Conservation (phyloP, 2,329 filamentous ascomycete species). For the Apiospora saccharicola region DNA sequence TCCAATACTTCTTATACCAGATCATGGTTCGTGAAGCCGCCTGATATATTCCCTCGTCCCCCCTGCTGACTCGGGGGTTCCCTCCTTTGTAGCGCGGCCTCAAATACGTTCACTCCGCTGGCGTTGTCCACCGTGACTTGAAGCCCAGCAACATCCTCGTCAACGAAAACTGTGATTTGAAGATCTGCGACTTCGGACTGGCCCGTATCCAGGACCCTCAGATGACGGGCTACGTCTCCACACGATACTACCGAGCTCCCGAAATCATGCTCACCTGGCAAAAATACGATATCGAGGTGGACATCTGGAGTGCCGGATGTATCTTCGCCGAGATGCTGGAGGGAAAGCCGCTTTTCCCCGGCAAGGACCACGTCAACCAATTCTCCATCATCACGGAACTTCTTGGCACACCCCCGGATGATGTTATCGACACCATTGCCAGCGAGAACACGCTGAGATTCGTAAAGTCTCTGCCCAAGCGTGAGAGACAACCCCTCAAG, state of each 20-base stretch:
- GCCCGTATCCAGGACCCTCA: conserved; percentile 98
- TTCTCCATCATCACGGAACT: conserved; percentile 99
- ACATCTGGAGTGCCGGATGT: conserved; percentile 99
- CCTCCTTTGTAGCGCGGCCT: conserved; percentile 78
- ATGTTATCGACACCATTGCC: conserved; percentile 98
- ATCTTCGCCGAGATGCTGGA: conserved; percentile 99
- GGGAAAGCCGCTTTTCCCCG: conserved; percentile 96
- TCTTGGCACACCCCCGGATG: conserved; percentile 93
- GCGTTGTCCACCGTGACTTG: conserved; percentile 95
- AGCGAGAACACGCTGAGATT: conserved; percentile 98
- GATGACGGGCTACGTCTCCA: conserved; percentile 99
- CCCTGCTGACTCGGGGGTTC: conserved; percentile 27
- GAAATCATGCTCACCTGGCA: conserved; percentile 99
- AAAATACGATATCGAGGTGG: conserved; percentile 98
- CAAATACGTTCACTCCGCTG: conserved; percentile 99
- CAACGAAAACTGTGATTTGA: conserved; percentile 99
- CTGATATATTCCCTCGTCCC: not conserved
- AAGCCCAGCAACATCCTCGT: conserved; percentile 99
- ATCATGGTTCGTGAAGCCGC: conserved; percentile 75
- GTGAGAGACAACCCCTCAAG: conserved; percentile 84
- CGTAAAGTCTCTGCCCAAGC: conserved; percentile 95
- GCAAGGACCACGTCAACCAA: conserved; percentile 99
- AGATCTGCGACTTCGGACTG: conserved; percentile 98
- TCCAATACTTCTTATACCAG: conserved; percentile 99
- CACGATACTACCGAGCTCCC: conserved; percentile 96